Percentiles rank a stretch among this genome's conserved stretches.
Conservation (phyloP, 129 eudicot species). For the Helianthus tuberosus region DNA sequence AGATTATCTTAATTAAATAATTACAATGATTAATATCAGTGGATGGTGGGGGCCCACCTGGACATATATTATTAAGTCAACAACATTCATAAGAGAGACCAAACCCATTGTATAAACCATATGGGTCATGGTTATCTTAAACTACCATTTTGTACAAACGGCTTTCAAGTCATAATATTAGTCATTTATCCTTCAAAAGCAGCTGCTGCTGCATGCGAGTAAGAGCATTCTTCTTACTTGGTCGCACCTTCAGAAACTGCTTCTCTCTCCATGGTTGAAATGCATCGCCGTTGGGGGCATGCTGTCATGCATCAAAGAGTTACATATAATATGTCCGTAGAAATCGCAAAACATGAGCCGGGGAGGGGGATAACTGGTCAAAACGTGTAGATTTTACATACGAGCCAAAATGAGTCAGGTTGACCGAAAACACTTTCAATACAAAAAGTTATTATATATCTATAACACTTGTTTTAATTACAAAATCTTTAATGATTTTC, state of each 20-base stretch:
- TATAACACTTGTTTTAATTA: background rate
- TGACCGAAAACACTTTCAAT: background rate
- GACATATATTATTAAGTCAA: too few relatives aligned
- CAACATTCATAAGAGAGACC: too few relatives aligned
- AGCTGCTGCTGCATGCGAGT: background rate
- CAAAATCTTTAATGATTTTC: background rate
- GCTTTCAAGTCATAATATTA: background rate
- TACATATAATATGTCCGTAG: background rate
- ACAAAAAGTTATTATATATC: background rate
- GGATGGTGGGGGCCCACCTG: too few relatives aligned
- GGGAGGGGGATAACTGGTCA: background rate
- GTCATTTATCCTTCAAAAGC: constrained; percentile 10
- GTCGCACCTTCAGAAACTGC: constrained; percentile 19
- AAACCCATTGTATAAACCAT: too few relatives aligned
- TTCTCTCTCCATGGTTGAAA: constrained; percentile 36
- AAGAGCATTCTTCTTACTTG: constrained; percentile 15
- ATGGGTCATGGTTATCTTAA: background rate
- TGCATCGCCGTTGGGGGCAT: constrained; percentile 20
- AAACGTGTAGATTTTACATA: background rate
- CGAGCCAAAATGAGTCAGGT: background rate
- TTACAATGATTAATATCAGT: too few relatives aligned
- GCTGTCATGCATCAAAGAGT: constrained; percentile 19
- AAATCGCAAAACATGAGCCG: background rate
- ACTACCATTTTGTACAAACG: background rate
- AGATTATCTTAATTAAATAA: too few relatives aligned